These are phyloP conservation scores for Passalora sequoiae DNA, from an alignment of 2,329 filamentous ascomycete genomes.

Conservation along the genomic window DNA sequence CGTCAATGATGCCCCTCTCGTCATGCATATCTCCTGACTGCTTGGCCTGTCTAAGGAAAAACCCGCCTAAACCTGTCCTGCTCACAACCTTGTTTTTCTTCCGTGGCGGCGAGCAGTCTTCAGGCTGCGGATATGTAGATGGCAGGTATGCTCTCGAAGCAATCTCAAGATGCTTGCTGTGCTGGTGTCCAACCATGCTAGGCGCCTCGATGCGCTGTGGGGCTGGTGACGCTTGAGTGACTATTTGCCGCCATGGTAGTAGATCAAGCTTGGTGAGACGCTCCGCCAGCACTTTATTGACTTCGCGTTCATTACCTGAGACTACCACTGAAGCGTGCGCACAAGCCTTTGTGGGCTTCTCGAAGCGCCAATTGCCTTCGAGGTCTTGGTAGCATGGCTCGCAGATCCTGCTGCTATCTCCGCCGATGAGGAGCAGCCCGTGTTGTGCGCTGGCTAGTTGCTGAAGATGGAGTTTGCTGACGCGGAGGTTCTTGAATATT, in stretches of 20 bases:
- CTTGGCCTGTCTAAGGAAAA: no score
- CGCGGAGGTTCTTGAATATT: conserved; percentile 6
- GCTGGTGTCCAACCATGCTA: neutral
- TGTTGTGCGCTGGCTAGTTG: conserved; percentile 6
- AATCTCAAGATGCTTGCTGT: no score
- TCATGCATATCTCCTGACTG: no score
- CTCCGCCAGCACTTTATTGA: neutral
- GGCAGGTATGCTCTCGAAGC: no score
- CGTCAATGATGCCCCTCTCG: no score
- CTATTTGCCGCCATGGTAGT: conserved; percentile 4
- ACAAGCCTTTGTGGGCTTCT: conserved; percentile 6
- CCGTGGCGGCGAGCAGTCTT: no score
- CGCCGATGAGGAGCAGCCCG: conserved; percentile 11
- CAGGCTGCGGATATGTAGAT: no score
- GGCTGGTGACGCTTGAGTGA: no score
- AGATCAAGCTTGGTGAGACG: neutral
- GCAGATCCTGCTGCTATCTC: conserved; percentile 2
- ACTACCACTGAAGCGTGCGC: conserved; percentile 5
- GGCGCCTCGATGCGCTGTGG: no score
- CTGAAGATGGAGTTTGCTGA: conserved; percentile 9
- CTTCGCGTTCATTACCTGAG: neutral
- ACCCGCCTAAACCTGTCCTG: no score
- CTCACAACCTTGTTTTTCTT: no score
- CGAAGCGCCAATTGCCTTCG: conserved; percentile 2
- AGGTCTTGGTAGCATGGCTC: conserved; percentile 8